Base-by-base conservation (phyloP, 163 green algal genomes). In the Chloromonas sp. region DNA sequence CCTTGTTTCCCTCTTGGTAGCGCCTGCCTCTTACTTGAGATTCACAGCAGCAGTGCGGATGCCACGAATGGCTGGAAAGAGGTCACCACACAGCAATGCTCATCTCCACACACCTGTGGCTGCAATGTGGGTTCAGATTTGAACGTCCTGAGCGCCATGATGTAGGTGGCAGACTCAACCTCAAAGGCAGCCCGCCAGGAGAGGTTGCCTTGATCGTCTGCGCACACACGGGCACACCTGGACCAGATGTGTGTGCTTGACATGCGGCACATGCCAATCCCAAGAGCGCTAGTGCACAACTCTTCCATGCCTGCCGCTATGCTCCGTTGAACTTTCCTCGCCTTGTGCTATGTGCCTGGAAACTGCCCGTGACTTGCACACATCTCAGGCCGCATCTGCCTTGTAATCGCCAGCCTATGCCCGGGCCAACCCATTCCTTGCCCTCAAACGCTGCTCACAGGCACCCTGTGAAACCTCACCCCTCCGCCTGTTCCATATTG, bases 121-220 rank as follows among this genome's bases (percentile, higher is more conserved):
- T 11, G 85, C 2, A 83, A 71, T 1, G 3, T 60, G 15, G 84
- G 2, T 3, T 82, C 71, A 1, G 36, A 2, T 78, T 87, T 87
- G 84, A 92, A 97, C 0, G 90, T 93, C 59, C 92, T 88, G 14
- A 95, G 84, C 0, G 89, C 93, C 84, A 97, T 96, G 60, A 90
- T 89, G 74, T 92, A 91, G 0, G 92, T 95, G 14, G 94, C 94
- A 0, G 91, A 86, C 89, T 96, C 90, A 60, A 94, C 94, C 90
- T 98, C 95, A 71, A 91, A 95, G 0, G 95, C 95, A 3, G 95
- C 94, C 81, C 93, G 84, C 94, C 92, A 95, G 85, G 87, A 91
- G 60, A 98, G 87, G 87, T 98, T 98, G 57, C 94, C 94, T 2
- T 95, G 85, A 0, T 92, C 85, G 84, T 97, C 81, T 84, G 81